phyloP scores from a whole-genome alignment of 768 basidiomycete genomes.

The Suillus spraguei region DNA sequence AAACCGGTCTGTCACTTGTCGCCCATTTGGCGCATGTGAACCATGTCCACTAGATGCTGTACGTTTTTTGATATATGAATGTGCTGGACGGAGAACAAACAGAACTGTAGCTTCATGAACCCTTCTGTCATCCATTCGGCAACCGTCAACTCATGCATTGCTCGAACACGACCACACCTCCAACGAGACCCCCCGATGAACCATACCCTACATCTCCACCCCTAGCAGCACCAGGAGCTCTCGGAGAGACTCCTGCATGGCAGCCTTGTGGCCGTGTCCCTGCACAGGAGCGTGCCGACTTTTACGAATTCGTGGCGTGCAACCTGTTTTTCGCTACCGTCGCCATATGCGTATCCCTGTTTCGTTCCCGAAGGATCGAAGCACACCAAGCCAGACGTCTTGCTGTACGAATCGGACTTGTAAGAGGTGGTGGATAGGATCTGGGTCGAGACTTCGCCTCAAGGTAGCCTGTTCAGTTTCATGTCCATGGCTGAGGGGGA shows the following conservation, averaged over 20 bases:
- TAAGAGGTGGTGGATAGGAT: conserved; percentile 35
- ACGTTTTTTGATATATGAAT: conserved; percentile 27
- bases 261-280: conserved; percentile 91
- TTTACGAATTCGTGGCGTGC: conserved; percentile 88
- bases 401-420: conserved; percentile 83
- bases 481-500: not conserved
- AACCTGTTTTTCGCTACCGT: conserved; percentile 73
- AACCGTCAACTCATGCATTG: conserved; percentile 92
- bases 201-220: conserved; percentile 16
- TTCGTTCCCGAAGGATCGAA: conserved; percentile 68
- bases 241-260: conserved; percentile 81
- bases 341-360: conserved; percentile 65
- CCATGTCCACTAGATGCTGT: conserved; percentile 67
- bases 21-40: conserved; percentile 59
- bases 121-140: conserved; percentile 95
- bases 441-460: not conserved
- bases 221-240: conserved; percentile 18
- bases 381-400: conserved; percentile 78
- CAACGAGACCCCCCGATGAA: conserved; percentile 20
- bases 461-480: not conserved
- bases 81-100: conserved; percentile 13
- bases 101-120: conserved; percentile 68
- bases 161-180: conserved; percentile 32
- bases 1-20: conserved; percentile 40
- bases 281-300: conserved; percentile 78